Percentiles rank a stretch among this genome's conserved stretches.
Conservation (phyloP, 2,329 filamentous ascomycete genomes). For the Fusarium praegraminearum region DNA sequence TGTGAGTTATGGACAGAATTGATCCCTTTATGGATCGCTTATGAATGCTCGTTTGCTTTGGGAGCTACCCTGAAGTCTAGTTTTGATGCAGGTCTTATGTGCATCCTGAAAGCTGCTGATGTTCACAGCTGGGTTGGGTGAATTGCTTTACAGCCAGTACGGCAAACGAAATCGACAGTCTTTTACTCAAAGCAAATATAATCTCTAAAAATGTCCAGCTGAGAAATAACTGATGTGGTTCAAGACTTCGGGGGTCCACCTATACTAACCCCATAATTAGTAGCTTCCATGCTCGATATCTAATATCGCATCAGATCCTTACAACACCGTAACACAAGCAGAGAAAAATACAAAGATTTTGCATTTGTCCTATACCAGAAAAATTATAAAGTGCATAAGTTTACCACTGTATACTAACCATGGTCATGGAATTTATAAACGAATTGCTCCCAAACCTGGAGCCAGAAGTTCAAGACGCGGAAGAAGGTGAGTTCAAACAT, state of each 20-base stretch:
- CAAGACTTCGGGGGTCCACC: neutral
- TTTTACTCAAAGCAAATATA: neutral
- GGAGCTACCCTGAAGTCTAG: neutral
- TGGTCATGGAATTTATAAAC: constrained; percentile 33
- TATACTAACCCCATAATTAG: neutral
- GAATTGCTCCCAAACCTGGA: constrained; percentile 53
- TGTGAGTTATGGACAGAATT: neutral
- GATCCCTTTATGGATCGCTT: neutral
- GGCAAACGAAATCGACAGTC: no score
- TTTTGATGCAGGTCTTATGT: neutral
- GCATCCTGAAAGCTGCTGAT: neutral
- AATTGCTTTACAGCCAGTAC: neutral
- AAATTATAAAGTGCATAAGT: neutral
- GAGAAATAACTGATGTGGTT: neutral
- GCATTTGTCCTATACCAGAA: neutral
- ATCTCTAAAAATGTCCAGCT: neutral
- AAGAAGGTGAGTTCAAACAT: constrained; percentile 56
- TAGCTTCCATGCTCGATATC: neutral
- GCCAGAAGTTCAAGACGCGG: constrained; percentile 60
- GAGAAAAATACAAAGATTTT: neutral
- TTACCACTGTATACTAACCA: neutral
- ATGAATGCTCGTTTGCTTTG: neutral
- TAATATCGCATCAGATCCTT: neutral
- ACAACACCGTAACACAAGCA: neutral
- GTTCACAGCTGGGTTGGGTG: neutral